phyloP scores from a whole-genome alignment of 768 basidiomycete species.

The Suillus subalutaceus region DNA sequence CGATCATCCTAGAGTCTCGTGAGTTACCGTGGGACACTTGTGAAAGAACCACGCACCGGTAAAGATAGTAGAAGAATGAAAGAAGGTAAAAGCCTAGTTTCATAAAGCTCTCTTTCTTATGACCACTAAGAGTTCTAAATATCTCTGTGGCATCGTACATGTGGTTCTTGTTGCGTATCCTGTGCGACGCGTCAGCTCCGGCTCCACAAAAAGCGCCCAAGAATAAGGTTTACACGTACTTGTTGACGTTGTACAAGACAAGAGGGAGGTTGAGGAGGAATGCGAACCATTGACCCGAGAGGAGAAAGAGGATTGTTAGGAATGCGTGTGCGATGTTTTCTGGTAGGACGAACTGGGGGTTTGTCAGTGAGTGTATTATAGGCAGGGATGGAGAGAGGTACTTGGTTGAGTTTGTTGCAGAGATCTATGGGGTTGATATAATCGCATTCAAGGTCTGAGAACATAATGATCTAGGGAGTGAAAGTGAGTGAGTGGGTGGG shows the following conservation, averaged over 20 bases:
- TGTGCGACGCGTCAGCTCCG: conserved; percentile 31
- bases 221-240: conserved; percentile 54
- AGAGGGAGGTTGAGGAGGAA: conserved; percentile 90
- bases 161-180: conserved; percentile 90
- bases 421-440: conserved; percentile 99
- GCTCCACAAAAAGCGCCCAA: background rate
- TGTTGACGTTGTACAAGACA: conserved; percentile 89
- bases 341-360: conserved; percentile 86
- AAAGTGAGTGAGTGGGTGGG: background rate
- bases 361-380: background rate
- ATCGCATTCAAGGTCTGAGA: conserved; percentile 98
- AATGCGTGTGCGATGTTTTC: conserved; percentile 96
- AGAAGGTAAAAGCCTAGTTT: conserved; percentile 93
- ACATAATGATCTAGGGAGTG: conserved; percentile 93
- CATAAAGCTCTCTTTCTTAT: conserved; percentile 96
- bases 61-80: conserved; percentile 92
- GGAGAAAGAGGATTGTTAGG: conserved; percentile 87
- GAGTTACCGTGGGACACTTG: background rate
- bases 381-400: conserved; percentile 37
- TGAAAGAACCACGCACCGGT: conserved; percentile 58
- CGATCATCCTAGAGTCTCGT: conserved; percentile 66
- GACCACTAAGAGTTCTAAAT: conserved; percentile 88
- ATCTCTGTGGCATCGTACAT: conserved; percentile 99
- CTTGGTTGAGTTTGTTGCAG: conserved; percentile 98
- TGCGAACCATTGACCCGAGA: conserved; percentile 94